A percentile compares a stretch with the other conserved stretches of the same genome.
Evolutionary conservation across 495 filamentous ascomycete species (phyloP).

Genomic region (Ramalina intermedia): DNA sequence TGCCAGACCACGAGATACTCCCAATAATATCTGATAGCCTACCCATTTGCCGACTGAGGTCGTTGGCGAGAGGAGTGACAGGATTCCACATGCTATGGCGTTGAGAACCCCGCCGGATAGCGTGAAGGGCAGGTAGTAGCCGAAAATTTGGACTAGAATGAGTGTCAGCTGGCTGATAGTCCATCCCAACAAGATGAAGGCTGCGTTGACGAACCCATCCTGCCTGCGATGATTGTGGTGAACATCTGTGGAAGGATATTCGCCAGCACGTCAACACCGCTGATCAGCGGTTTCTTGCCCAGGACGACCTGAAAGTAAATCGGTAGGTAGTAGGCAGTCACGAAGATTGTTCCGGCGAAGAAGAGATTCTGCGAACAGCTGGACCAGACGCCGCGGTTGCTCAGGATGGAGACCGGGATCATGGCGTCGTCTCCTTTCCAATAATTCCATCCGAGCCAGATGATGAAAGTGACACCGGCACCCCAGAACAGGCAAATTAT

Average conservation of each 20-base stretch:
- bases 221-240: neutral
- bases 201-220: neutral
- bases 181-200: slow-evolving; percentile 8
- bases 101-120: slow-evolving; percentile 2
- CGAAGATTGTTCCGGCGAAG: slow-evolving; percentile 4
- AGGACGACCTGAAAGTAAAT: slow-evolving; percentile 45
- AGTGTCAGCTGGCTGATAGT: slow-evolving; percentile 6
- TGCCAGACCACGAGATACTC: slow-evolving; percentile 3
- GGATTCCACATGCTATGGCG: slow-evolving; percentile 28
- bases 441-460: slow-evolving; percentile 28
- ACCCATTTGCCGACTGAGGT: slow-evolving; percentile 36
- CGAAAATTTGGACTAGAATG: slow-evolving; percentile 8
- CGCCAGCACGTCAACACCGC: slow-evolving; percentile 38
- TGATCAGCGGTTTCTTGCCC: slow-evolving; percentile 25
- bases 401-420: slow-evolving; percentile 19
- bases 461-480: slow-evolving; percentile 18
- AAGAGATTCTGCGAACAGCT: slow-evolving; percentile 9
- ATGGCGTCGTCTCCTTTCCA: slow-evolving; percentile 28
- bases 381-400: neutral
- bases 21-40: slow-evolving; percentile 40
- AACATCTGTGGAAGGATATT: slow-evolving; percentile 22
- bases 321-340: slow-evolving; percentile 35
- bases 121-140: slow-evolving; percentile 8
- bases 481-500: slow-evolving; percentile 26
- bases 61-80: slow-evolving; percentile 34